phyloP scores from a whole-genome alignment of 176 grass and related monocot species.

The Oropetium thomaeum region DNA sequence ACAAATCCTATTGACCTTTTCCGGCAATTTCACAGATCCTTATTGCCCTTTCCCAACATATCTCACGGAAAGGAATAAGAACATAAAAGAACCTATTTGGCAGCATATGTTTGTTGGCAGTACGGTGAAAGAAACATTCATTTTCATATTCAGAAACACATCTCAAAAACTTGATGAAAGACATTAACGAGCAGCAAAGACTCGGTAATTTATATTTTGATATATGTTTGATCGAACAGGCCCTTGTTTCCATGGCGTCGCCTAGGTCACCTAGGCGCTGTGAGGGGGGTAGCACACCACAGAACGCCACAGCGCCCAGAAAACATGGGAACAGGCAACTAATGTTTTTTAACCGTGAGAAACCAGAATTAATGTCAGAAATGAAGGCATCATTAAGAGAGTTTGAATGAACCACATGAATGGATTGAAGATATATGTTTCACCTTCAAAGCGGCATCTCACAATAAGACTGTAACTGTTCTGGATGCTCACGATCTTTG shows the following conservation, averaged over 20 bases:
- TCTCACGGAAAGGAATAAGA: not conserved
- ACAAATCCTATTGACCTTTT: not conserved
- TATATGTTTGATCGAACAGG: not conserved
- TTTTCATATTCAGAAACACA: not conserved
- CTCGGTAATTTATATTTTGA: not conserved
- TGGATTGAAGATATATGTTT: conserved; percentile 3
- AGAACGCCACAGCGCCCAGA: too few species aligned
- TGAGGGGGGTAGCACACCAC: too few species aligned
- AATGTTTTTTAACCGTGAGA: not conserved
- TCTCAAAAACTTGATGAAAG: not conserved
- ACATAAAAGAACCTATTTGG: not conserved
- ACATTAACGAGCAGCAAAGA: not conserved
- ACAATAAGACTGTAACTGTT: conserved; percentile 78
- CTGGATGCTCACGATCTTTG: conserved; percentile 91
- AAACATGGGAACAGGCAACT: not conserved
- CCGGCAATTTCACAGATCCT: not conserved
- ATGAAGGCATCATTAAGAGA: not conserved
- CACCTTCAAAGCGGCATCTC: conserved; percentile 85
- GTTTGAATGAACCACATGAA: not conserved
- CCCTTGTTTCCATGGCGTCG: too few species aligned
- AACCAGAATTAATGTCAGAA: not conserved
- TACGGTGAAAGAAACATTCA: not conserved
- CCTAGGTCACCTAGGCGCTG: too few species aligned
- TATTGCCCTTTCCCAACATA: not conserved
- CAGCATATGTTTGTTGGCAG: not conserved